Evolutionary conservation across 2,329 filamentous ascomycete genomes (phyloP).

Genomic region (Monosporascus sp.): DNA sequence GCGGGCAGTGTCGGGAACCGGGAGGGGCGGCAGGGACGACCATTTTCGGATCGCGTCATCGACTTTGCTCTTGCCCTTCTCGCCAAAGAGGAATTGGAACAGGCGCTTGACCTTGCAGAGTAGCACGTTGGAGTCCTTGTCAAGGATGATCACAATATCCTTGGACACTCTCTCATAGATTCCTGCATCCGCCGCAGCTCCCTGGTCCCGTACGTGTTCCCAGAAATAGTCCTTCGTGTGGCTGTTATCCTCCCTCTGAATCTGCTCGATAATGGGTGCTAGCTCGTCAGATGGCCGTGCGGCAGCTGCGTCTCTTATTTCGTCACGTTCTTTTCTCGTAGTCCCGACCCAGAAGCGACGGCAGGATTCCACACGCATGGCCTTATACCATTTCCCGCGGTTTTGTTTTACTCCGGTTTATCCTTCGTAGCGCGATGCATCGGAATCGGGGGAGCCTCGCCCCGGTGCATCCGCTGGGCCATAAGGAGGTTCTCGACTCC

Average conservation of each 20-base stretch:
- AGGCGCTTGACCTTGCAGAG: constrained; percentile 1
- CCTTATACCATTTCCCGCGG: background rate
- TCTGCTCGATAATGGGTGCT: constrained; percentile 1
- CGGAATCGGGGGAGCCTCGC: constrained; percentile 2
- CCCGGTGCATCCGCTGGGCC: constrained; percentile 2
- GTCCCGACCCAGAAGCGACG: constrained; percentile 6
- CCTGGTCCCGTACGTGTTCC: constrained; percentile 3
- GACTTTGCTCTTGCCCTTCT: background rate
- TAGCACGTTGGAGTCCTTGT: constrained; percentile 2
- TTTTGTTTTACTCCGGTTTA: background rate
- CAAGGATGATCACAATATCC: constrained; percentile 6
- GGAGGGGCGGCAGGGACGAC: constrained; percentile 1
- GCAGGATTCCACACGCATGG: constrained; percentile 1
- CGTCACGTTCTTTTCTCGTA: constrained; percentile 2
- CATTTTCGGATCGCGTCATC: constrained; percentile 2
- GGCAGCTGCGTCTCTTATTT: background rate
- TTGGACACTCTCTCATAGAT: constrained; percentile 1
- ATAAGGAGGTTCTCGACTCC: constrained; percentile 4
- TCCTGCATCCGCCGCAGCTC: background rate
- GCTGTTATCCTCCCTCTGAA: constrained; percentile 3
- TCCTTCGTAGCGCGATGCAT: background rate
- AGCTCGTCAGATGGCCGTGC: constrained; percentile 1
- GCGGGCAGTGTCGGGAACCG: constrained; percentile 1
- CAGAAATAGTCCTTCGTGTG: constrained; percentile 2
- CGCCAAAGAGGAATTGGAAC: constrained; percentile 2